Evolutionary conservation across 2,329 filamentous ascomycete species (phyloP).

Genomic region (Colletotrichum orbiculare): DNA sequence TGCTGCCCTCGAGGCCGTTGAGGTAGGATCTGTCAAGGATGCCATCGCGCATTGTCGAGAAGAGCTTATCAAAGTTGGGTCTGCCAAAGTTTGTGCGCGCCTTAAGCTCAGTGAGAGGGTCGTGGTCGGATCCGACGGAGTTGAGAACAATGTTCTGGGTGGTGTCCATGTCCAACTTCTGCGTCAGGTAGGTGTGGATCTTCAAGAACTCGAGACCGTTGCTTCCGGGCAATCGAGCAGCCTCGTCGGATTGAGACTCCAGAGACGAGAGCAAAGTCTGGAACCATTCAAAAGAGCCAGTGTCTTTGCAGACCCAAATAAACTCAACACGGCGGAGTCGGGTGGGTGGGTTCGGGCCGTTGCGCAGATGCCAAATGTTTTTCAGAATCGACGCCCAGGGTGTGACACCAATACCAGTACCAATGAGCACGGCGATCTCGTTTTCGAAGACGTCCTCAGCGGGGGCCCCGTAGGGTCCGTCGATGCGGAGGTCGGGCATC

Average conservation of each 20-base stretch:
- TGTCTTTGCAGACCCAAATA: constrained; percentile 98
- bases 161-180: constrained; percentile 90
- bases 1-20: constrained; percentile 79
- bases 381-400: constrained; percentile 91
- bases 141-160: constrained; percentile 98
- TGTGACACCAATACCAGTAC: constrained; percentile 88
- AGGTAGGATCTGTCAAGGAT: constrained; percentile 89
- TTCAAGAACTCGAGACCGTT: constrained; percentile 87
- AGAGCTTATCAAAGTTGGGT: constrained; percentile 85
- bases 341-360: constrained; percentile 87
- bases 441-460: constrained; percentile 98
- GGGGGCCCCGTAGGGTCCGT: constrained; percentile 95
- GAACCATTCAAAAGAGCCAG: constrained; percentile 98
- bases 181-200: constrained; percentile 98
- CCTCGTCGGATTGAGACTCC: constrained; percentile 83
- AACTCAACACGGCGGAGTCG: constrained; percentile 96
- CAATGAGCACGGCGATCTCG: constrained; percentile 86
- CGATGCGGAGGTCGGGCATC: constrained; percentile 90
- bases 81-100: constrained; percentile 93
- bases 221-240: constrained; percentile 73
- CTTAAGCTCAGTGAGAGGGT: constrained; percentile 92
- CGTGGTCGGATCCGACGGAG: constrained; percentile 86
- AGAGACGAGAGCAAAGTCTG: constrained; percentile 92
- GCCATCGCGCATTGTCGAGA: constrained; percentile 87
- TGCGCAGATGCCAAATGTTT: constrained; percentile 97